Evolutionary conservation across 2,329 filamentous ascomycete genomes (phyloP).

Genomic region (Aspergillus jensenii): DNA sequence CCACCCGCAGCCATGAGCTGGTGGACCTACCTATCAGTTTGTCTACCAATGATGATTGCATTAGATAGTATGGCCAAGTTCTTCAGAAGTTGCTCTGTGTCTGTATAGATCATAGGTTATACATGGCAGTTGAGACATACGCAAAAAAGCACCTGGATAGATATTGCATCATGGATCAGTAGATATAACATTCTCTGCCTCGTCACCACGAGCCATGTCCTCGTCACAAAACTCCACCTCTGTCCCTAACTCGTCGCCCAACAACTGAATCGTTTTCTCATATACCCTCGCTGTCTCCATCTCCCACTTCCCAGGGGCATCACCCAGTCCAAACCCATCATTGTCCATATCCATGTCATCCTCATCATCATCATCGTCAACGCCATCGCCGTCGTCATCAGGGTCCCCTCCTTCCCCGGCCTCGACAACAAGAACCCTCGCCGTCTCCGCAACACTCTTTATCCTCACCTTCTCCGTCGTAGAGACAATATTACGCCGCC

Average conservation of each 20-base stretch:
- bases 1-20: background rate
- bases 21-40: background rate
- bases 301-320: conserved; percentile 46
- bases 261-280: conserved; percentile 72
- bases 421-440: conserved; percentile 68
- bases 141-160: background rate
- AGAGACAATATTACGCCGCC: conserved; percentile 54
- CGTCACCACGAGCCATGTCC: conserved; percentile 17
- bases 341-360: conserved; percentile 45
- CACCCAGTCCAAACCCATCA: conserved; percentile 31
- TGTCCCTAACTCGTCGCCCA: conserved; percentile 65
- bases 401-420: conserved; percentile 51
- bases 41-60: too few species aligned
- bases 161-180: background rate
- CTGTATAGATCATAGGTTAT: too few species aligned
- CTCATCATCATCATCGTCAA: conserved; percentile 39
- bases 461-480: conserved; percentile 88
- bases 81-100: background rate
- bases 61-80: background rate
- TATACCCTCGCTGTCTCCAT: conserved; percentile 76
- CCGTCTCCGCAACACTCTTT: conserved; percentile 75
- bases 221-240: conserved; percentile 28
- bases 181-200: background rate
- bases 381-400: conserved; percentile 38
- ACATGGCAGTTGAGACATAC: too few species aligned